A percentile compares a stretch with the other conserved stretches of the same genome.
Conservation (phyloP, 139 green algal genomes). For the Haematococcus sp. region DNA sequence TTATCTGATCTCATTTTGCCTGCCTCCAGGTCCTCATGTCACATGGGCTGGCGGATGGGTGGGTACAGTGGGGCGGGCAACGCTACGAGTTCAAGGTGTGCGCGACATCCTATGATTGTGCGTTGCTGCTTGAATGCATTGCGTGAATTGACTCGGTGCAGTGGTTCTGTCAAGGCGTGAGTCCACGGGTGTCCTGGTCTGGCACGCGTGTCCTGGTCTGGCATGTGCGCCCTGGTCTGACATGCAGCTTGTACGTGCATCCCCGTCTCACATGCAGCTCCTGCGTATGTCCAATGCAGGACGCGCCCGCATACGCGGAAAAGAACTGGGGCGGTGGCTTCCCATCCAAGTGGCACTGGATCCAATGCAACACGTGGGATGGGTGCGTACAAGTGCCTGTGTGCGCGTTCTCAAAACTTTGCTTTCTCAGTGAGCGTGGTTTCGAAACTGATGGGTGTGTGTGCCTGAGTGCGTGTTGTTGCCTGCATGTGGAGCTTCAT, state of each 20-base stretch:
- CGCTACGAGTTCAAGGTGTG: constrained; percentile 62
- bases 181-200: too few relatives aligned
- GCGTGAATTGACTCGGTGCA: too few relatives aligned
- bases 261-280: too few relatives aligned
- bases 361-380: constrained; percentile 93
- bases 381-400: constrained; percentile 27
- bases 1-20: too few relatives aligned
- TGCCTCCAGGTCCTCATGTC: constrained; percentile 90
- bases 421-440: background rate
- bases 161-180: too few relatives aligned
- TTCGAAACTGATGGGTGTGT: background rate
- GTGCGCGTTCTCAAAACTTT: background rate
- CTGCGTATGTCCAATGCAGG: too few relatives aligned
- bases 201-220: too few relatives aligned
- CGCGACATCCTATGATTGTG: background rate
- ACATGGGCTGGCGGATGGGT: constrained; percentile 79
- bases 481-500: too few relatives aligned
- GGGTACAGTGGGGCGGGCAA: constrained; percentile 84
- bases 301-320: constrained; percentile 82
- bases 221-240: too few relatives aligned
- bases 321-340: constrained; percentile 99
- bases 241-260: too few relatives aligned
- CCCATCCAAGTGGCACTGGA: constrained; percentile 89
- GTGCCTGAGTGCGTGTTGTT: background rate
- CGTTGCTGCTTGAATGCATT: too few relatives aligned